Percentiles rank a stretch among this genome's conserved stretches.
These are phyloP conservation scores for Zygotorulaspora mrakii DNA, from an alignment of 1,139 yeast species.

Conservation along the genomic window DNA sequence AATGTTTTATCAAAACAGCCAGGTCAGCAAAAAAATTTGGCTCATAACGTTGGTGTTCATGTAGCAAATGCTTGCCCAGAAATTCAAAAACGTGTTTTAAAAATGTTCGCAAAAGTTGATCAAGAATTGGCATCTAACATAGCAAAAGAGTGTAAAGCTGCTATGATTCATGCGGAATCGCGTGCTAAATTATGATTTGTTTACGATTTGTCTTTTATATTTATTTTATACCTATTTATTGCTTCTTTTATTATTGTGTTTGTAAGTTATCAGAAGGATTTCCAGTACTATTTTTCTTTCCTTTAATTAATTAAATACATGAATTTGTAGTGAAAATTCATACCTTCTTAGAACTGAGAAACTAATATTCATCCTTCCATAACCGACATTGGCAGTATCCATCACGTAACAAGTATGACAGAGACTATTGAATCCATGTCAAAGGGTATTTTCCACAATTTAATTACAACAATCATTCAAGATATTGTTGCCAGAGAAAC, in stretches of 20 bases:
- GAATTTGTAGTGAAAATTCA: no score
- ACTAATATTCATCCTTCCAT: not conserved
- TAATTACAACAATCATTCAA: constrained; percentile 32
- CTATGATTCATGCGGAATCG: constrained; percentile 11
- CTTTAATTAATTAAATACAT: no score
- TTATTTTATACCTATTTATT: constrained; percentile 11
- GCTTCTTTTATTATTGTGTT: constrained; percentile 10
- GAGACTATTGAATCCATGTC: constrained; percentile 29
- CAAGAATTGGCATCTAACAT: constrained; percentile 59
- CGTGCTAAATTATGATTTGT: constrained; percentile 23
- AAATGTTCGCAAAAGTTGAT: constrained; percentile 70
- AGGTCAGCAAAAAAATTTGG: constrained; percentile 78
- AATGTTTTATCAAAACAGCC: constrained; percentile 69
- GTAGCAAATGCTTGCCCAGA: constrained; percentile 64
- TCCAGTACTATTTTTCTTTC: not conserved
- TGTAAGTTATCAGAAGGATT: constrained; percentile 1
- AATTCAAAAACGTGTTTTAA: constrained; percentile 77
- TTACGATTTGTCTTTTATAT: no score
- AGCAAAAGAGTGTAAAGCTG: constrained; percentile 50
- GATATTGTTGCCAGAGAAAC: constrained; percentile 34
- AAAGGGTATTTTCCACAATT: constrained; percentile 26
- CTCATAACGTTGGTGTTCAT: constrained; percentile 80
- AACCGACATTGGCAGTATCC: no score
- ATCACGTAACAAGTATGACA: constrained; percentile 6
- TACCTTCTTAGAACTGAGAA: no score